A percentile compares a stretch with the other conserved stretches of the same genome.
Evolutionary conservation across 2,329 filamentous ascomycete species (phyloP).

Genomic region (Phaeosphaeria sp.): DNA sequence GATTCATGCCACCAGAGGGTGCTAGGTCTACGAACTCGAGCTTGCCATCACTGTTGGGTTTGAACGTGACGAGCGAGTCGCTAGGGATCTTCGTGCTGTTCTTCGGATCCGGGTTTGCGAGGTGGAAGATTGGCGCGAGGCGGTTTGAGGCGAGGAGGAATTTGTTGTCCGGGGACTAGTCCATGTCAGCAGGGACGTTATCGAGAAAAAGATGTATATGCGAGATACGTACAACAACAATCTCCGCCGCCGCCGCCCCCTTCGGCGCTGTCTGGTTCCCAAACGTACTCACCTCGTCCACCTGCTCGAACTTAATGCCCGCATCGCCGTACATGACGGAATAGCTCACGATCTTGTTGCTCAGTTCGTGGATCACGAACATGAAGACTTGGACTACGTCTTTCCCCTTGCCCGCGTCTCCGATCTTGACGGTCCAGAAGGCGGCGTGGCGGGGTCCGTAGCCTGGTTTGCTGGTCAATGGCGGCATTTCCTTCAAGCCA

Average conservation of each 20-base stretch:
- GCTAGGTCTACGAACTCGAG: slow-evolving; percentile 64
- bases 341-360: slow-evolving; percentile 65
- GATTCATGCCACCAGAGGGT: slow-evolving; percentile 69
- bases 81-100: slow-evolving; percentile 46
- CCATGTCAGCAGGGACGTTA: neutral
- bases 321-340: slow-evolving; percentile 59
- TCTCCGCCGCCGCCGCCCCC: slow-evolving; percentile 61
- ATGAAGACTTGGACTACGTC: no score
- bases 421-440: slow-evolving; percentile 56
- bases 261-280: slow-evolving; percentile 33
- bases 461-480: slow-evolving; percentile 57
- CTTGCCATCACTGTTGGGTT: slow-evolving; percentile 55
- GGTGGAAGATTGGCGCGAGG: slow-evolving; percentile 62
- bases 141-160: slow-evolving; percentile 75
- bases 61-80: slow-evolving; percentile 66
- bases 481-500: slow-evolving; percentile 53
- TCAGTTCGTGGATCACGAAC: slow-evolving; percentile 68
- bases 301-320: slow-evolving; percentile 55
- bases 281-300: slow-evolving; percentile 54
- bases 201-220: no score
- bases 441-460: slow-evolving; percentile 70
- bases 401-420: no score
- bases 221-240: slow-evolving; percentile 48
- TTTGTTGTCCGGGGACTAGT: slow-evolving; percentile 57
- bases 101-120: slow-evolving; percentile 53